Base-by-base conservation (phyloP, 2,329 filamentous ascomycete genomes). In the Neoscytalidium dimidiatum region DNA sequence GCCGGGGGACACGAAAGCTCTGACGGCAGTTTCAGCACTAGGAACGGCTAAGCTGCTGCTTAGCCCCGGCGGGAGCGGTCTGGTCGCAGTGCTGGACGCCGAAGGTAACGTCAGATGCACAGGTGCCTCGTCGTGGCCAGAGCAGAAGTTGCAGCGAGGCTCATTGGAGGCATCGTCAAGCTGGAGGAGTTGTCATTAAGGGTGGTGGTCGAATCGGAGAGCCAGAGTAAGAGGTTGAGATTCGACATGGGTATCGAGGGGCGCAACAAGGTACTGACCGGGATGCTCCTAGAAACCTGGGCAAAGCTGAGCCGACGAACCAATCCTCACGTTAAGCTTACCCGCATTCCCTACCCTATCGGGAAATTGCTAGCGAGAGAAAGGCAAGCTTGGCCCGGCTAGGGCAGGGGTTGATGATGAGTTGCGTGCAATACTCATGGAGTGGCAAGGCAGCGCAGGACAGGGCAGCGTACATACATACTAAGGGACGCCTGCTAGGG, bases 91-190 rank as follows among this genome's bases (percentile, higher is more conserved):
- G 33, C 23, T 23, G 26, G 13, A 41, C 38, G 7, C 56, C 38
- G 38, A 44, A 43, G 56, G 56, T 31, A 60, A 57, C 52, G 52
- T 57, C 49, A 21, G 17, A n/a, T 44, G n/a, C 53, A 29, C 35
- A 33, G 23, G 3, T 28, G 28, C 26, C 8, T 28, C 17, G 4
- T 31, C 6, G 23, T 28, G 13, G 17, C 9, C 21, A n/a, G n/a
- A n/a, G n/a, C n/a, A n/a, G n/a, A n/a, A 48, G 44, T 21, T 48
- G 48, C 5, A 26, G 26, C 13, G n/a, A 26, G 5, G 13, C 8
- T 51, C 23, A 51, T 51, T 51, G 21, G 41, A 44, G 21, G n/a
- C n/a, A 21, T 44, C n/a, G n/a, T 38, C 35, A 38, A 38, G n/a
- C 35, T 48, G 44, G 44, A 26, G 19, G 21, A 48, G 44, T 7